These are phyloP conservation scores for Chloris gayana DNA, from an alignment of 176 grass and related monocot species.

Conservation along the genomic window DNA sequence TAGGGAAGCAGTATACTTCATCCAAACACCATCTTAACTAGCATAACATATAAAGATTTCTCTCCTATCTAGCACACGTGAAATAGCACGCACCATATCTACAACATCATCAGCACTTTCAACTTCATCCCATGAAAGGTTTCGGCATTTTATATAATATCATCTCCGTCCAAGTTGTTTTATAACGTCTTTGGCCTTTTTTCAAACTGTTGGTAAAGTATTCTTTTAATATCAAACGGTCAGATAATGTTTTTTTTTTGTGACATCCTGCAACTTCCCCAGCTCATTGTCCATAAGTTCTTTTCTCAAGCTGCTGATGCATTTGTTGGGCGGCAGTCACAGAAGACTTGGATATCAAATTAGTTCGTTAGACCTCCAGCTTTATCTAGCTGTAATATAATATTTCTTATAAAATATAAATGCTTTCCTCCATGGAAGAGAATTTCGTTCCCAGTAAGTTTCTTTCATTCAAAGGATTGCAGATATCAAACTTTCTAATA, in stretches of 20 bases:
- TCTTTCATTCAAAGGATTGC: background rate
- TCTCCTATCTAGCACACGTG: background rate
- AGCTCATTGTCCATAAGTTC: constrained; percentile 29
- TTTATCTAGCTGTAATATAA: background rate
- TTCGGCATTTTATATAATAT: constrained; percentile 7
- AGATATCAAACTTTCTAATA: background rate
- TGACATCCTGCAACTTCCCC: constrained; percentile 34
- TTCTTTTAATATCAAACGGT: constrained; percentile 12
- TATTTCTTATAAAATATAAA: background rate
- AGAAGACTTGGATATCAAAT: constrained; percentile 17
- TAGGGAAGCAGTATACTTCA: background rate
- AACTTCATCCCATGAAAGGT: background rate
- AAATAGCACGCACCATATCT: background rate
- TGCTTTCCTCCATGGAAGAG: constrained; percentile 5
- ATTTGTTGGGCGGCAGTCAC: constrained; percentile 2
- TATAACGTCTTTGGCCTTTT: constrained; percentile 5
- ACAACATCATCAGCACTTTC: background rate
- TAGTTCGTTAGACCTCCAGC: background rate
- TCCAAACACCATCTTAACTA: background rate
- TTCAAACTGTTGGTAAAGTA: background rate
- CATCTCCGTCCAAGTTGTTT: constrained; percentile 5
- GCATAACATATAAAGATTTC: background rate
- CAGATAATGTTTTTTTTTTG: constrained; percentile 7
- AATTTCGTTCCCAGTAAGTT: background rate
- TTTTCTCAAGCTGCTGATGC: constrained; percentile 14